Evolutionary conservation across 2,329 filamentous ascomycete species (phyloP), one percentile per base, ranked within the genome.

Genomic region (Clarireedia homoeocarpa): DNA sequence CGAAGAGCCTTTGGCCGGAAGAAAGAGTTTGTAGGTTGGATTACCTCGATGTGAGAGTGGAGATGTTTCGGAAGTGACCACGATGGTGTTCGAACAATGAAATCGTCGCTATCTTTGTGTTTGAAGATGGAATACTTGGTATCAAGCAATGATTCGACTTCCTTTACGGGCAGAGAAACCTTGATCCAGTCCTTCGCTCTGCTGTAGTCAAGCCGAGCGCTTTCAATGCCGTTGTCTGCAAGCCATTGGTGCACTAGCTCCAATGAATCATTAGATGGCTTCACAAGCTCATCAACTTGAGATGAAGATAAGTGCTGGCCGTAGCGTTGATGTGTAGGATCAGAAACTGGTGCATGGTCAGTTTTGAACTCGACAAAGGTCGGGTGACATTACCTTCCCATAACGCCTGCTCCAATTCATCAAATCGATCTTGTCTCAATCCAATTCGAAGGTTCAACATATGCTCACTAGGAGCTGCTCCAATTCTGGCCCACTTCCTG

Each of bases 11-110:
- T 48, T 62, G 72, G 63, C 39, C 74, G 73, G 66, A 80, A 78
- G 71, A 84, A 84, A 0, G 79, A 80, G 48, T 76, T 83, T 1
- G 81, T 83, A 1, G 81, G 81, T 66, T 83, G 80, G 23, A 84
- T 77, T 14, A 77, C 75, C 62, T 82, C 79, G 58, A 84, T 77
- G 63, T 81, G 79, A 47, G 74, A 71, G 63, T 83, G 80, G 3
- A 84, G 71, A 62, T 83, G 76, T 38, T 63, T 65, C 14, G 81
- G 81, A 2, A 84, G 73, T 46, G 79, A 83, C 80, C 80, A 84
- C 46, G 72, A 68, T 2, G 77, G 75, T 0, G 81, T 74, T 46
- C 81, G 75, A 15, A 78, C 72, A 10, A 82, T 65, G 6, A 72
- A 65, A 2, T 39, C 48, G 3, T 73, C 67, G 14, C 80, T 81